Evolutionary conservation across 768 basidiomycete genomes (phyloP), one percentile per base, ranked within the genome.

Genomic region (Termitomyces sp.): DNA sequence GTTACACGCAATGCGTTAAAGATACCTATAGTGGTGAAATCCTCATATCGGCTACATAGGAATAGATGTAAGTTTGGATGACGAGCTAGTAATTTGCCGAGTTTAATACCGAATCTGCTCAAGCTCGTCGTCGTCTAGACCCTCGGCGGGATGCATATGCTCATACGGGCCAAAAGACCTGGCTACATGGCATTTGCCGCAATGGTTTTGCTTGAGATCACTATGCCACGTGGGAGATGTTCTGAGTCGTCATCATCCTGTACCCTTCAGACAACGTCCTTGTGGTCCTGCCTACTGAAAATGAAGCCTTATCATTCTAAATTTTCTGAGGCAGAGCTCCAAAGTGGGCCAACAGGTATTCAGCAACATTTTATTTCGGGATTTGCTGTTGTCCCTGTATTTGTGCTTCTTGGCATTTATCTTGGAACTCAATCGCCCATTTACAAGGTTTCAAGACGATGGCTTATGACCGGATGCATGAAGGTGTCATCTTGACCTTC

Each of bases 21-120:
- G 16, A 28, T 50, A 92, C 94, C 94, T 73, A 97, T 94, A 6
- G 94, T 96, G 45, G 87, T 88, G 69, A 97, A 97, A 74, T 97
- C 94, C 71, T 95, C 90, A 76, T 95, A 96, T 59, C 90, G 91
- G 62, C 94, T 94, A 62, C 41, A 16, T 30, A 18, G 53, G 61
- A 36, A 47, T 46, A 56, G 40, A 68, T 24, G 71, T 63, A 57
- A 60, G 28, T 38, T 22, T 20, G 38, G 32, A 30, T 11, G 3
- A 33, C 11, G 33, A 28, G n/a, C 7, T 20, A 18, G 22, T n/a
- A 38, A n/a, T 28, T 47, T 20, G 20, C 24, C 14, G 20, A 41
- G 18, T 74, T 32, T 28, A 11, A 54, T 60, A 87, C 87, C 84
- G 77, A 56, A 87, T 86, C 63, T 82, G 76, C 66, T 86, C 86